A percentile compares a stretch with the other conserved stretches of the same genome.
Conservation (phyloP, 2,329 filamentous ascomycete species). For the Penicillium sp. region DNA sequence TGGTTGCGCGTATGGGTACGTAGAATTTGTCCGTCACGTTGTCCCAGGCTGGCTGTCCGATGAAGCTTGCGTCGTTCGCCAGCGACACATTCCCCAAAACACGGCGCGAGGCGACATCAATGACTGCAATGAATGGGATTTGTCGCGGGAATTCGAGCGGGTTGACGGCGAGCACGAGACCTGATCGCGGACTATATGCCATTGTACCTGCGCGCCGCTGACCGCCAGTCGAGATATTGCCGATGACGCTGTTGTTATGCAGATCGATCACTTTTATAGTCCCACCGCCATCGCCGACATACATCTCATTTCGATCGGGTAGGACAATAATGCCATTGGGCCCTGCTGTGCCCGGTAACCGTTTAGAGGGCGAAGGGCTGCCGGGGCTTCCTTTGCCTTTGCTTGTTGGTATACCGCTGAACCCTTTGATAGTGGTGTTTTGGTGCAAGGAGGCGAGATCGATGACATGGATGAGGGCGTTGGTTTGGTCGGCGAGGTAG, state of each 20-base stretch:
- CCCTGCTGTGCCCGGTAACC: background rate
- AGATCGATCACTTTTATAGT: background rate
- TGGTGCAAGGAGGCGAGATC: background rate
- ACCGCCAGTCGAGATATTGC: background rate
- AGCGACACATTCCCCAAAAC: background rate
- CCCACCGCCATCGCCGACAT: background rate
- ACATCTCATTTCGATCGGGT: background rate
- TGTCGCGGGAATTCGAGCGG: background rate
- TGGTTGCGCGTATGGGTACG: background rate
- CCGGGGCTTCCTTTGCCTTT: background rate
- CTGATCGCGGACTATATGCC: background rate
- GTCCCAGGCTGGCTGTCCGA: background rate
- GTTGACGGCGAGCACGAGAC: background rate
- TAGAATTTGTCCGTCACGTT: background rate
- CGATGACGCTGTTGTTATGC: background rate
- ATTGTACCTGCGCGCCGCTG: background rate
- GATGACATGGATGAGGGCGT: background rate
- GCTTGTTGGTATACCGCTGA: background rate
- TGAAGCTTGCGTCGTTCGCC: background rate
- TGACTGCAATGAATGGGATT: background rate
- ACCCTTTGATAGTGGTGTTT: background rate
- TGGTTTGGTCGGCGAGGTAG: constrained; percentile 1
- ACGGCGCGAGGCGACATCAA: background rate
- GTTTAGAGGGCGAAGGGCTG: background rate
- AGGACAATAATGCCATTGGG: background rate